phyloP scores from a whole-genome alignment of 805 yeast species.

The Ogataea paraovalis region DNA sequence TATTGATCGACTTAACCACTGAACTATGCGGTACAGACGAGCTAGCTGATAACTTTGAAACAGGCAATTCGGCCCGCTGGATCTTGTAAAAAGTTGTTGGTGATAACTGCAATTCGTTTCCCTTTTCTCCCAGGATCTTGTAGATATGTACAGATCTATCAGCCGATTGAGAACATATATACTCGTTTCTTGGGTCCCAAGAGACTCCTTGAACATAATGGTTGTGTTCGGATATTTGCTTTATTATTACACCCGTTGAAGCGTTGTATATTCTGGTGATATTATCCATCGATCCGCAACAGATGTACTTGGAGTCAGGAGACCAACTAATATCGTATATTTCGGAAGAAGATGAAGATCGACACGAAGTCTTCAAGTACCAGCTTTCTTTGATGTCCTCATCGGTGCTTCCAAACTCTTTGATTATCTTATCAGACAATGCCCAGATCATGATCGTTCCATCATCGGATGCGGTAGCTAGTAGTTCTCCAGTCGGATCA shows the following conservation, averaged over 20 bases:
- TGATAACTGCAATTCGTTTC: constrained; percentile 29
- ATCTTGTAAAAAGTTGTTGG: constrained; percentile 46
- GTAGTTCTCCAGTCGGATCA: constrained; percentile 58
- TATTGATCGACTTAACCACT: constrained; percentile 7
- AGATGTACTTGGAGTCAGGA: constrained; percentile 69
- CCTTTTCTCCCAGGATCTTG: constrained; percentile 31
- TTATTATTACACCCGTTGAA: constrained; percentile 50
- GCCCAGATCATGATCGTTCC: constrained; percentile 85
- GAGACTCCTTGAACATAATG: constrained; percentile 95
- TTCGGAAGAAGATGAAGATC: constrained; percentile 55
- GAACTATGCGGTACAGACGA: background rate
- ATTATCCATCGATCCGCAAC: constrained; percentile 93
- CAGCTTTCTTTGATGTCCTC: constrained; percentile 70
- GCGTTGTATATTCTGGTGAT: constrained; percentile 65
- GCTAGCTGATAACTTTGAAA: constrained; percentile 9
- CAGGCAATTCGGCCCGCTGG: constrained; percentile 56
- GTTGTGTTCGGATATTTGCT: constrained; percentile 65
- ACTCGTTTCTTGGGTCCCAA: constrained; percentile 88
- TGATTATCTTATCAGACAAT: constrained; percentile 46
- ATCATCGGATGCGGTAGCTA: constrained; percentile 95
- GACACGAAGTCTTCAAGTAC: constrained; percentile 56
- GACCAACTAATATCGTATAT: constrained; percentile 93
- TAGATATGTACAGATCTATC: constrained; percentile 82
- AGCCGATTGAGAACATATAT: constrained; percentile 81
- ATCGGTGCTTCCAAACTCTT: constrained; percentile 57